Evolutionary conservation across 1,284 basidiomycete genomes (phyloP).

Genomic region (Polyporus tsugae): DNA sequence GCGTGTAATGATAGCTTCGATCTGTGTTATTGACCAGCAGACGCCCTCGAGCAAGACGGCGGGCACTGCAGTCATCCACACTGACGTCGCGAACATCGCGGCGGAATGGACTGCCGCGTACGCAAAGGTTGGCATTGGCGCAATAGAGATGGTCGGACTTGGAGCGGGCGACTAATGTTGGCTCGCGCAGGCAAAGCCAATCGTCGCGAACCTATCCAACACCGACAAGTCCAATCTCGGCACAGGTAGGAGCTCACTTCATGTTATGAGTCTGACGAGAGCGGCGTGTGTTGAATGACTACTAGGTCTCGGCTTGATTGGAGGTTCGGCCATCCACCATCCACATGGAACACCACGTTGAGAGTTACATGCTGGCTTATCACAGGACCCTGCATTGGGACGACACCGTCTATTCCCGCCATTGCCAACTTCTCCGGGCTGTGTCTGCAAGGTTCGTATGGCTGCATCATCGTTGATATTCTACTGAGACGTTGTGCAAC

Average conservation of each 20-base stretch:
- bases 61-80: constrained; percentile 18
- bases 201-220: constrained; percentile 58
- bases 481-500: neutral
- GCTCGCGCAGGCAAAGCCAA: constrained; percentile 49
- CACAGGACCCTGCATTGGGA: constrained; percentile 70
- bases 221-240: constrained; percentile 63
- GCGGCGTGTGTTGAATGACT: neutral
- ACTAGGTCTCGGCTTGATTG: constrained; percentile 47
- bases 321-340: constrained; percentile 46
- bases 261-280: neutral
- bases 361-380: neutral
- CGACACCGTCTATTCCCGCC: constrained; percentile 64
- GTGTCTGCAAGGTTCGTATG: constrained; percentile 64
- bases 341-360: neutral
- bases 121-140: constrained; percentile 48
- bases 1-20: constrained; percentile 15
- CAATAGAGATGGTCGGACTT: neutral
- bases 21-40: constrained; percentile 20
- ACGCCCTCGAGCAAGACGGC: constrained; percentile 34
- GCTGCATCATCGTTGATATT: neutral
- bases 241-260: constrained; percentile 50
- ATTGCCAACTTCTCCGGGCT: constrained; percentile 70
- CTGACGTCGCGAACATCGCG: constrained; percentile 50
- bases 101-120: constrained; percentile 62
- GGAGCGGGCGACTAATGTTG: neutral